These are phyloP conservation scores for Triticum urartu DNA, from an alignment of 176 grass and related monocot genomes.

Conservation along the genomic window DNA sequence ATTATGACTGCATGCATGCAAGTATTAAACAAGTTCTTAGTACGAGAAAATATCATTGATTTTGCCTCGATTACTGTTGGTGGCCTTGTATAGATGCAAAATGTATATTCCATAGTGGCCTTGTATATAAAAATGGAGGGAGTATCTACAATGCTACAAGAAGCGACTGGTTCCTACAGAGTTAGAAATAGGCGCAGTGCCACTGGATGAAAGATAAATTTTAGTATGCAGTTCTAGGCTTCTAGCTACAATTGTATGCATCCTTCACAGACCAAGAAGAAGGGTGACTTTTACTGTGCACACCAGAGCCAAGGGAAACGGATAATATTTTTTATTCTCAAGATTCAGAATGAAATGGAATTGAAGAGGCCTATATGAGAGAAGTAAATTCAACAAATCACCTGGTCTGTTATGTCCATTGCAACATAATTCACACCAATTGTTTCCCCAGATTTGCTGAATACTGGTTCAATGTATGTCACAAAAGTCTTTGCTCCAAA, in stretches of 20 bases:
- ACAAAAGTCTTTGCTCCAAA: constrained; percentile 94
- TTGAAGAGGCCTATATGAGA: constrained; percentile 20
- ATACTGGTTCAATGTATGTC: constrained; percentile 90
- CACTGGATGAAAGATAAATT: neutral
- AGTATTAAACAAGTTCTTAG: no score
- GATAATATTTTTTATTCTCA: constrained; percentile 12
- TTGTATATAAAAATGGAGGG: no score
- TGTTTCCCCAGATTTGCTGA: constrained; percentile 63
- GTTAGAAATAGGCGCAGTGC: neutral
- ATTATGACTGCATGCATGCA: no score
- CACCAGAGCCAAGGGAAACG: neutral
- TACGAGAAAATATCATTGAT: no score
- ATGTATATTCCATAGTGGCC: no score
- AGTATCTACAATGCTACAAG: neutral
- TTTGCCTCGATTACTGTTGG: no score
- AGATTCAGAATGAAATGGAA: constrained; percentile 10
- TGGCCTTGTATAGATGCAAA: no score
- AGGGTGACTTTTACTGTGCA: constrained; percentile 11
- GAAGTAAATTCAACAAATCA: constrained; percentile 31
- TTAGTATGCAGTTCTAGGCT: neutral
- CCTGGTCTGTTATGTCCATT: constrained; percentile 93
- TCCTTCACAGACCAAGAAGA: neutral
- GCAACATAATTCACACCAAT: constrained; percentile 95
- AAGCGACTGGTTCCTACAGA: neutral
- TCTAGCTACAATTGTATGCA: neutral